These are phyloP conservation scores for Tricholoma sp. DNA, from an alignment of 768 basidiomycete genomes.

Conservation along the genomic window DNA sequence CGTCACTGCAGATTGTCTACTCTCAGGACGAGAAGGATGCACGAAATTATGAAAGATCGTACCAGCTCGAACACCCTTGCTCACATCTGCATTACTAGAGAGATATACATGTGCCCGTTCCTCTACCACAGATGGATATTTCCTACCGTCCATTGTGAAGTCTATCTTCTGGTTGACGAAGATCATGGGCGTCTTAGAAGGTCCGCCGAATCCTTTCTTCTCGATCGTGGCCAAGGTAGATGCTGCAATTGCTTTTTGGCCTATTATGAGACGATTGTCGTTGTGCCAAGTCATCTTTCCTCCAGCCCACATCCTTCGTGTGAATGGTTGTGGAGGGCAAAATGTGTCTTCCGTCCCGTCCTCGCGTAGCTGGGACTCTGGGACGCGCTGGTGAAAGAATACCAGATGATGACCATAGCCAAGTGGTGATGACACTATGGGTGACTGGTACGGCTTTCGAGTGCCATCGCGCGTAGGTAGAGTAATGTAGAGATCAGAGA, in stretches of 20 bases:
- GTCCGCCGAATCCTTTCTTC: constrained; percentile 58
- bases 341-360: constrained; percentile 73
- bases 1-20: constrained; percentile 34
- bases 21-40: constrained; percentile 1
- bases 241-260: constrained; percentile 43
- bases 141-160: constrained; percentile 38
- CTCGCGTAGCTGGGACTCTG: constrained; percentile 49
- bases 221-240: constrained; percentile 46
- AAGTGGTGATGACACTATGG: constrained; percentile 37
- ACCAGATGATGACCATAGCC: constrained; percentile 65
- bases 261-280: constrained; percentile 43
- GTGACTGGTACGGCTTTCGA: constrained; percentile 35
- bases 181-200: constrained; percentile 57
- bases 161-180: constrained; percentile 67
- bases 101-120: constrained; percentile 69
- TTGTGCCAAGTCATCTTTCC: constrained; percentile 62
- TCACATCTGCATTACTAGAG: constrained; percentile 21
- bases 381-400: constrained; percentile 66
- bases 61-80: constrained; percentile 42
- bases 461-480: constrained; percentile 70
- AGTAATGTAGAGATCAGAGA: constrained; percentile 62
- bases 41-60: constrained; percentile 5
- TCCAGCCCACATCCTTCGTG: constrained; percentile 78
- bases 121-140: constrained; percentile 48
- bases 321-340: constrained; percentile 68